Evolutionary conservation across 768 basidiomycete species (phyloP).

Genomic region (Xanthoconium purpureum): DNA sequence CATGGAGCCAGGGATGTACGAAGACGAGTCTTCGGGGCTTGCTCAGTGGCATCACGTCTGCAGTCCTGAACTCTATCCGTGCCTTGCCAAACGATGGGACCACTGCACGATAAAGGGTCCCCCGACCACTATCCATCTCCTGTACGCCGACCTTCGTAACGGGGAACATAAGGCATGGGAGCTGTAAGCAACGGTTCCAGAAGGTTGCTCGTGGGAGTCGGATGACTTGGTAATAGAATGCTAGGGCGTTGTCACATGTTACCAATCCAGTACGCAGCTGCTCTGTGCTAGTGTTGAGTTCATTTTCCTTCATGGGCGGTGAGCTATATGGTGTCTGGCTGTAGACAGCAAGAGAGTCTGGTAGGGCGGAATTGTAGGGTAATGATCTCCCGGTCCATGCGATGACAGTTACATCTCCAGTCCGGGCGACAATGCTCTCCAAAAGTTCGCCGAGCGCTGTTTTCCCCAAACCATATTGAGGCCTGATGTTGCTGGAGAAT

Average conservation of each 20-base stretch:
- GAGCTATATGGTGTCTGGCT: neutral
- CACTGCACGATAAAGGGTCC: neutral
- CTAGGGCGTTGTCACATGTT: neutral
- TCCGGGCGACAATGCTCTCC: slow-evolving; percentile 2
- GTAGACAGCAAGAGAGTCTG: slow-evolving; percentile 5
- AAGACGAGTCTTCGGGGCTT: neutral
- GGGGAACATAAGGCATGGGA: neutral
- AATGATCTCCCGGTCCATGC: slow-evolving; percentile 6
- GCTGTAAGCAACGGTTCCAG: neutral
- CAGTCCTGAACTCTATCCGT: slow-evolving; percentile 2
- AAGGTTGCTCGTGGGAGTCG: neutral
- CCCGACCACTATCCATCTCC: neutral
- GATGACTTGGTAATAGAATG: neutral
- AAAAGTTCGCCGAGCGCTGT: slow-evolving; percentile 6
- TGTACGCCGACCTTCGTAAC: neutral
- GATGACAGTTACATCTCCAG: slow-evolving; percentile 5
- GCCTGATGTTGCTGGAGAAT: slow-evolving; percentile 5
- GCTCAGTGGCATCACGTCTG: neutral
- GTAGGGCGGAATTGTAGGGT: slow-evolving; percentile 8
- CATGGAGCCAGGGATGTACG: slow-evolving; percentile 11
- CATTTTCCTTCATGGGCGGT: neutral
- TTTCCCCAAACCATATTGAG: neutral
- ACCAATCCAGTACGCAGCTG: neutral
- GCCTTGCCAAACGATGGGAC: neutral
- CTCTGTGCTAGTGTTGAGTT: neutral